Evolutionary conservation across 768 basidiomycete species (phyloP).

Genomic region (Kwoniella bestiolae): DNA sequence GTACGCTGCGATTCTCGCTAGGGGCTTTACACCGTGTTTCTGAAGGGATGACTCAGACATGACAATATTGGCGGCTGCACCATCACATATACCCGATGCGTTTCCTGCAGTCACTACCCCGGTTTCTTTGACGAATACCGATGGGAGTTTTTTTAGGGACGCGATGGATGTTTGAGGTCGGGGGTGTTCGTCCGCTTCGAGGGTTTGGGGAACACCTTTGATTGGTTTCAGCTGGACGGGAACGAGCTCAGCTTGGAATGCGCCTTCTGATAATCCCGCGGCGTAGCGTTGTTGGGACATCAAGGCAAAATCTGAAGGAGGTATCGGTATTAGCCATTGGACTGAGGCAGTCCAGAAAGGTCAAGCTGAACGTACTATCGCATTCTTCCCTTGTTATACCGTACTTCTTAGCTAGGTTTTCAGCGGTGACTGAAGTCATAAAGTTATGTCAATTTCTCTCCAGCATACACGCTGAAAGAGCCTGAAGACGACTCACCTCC

Average conservation of each 20-base stretch:
- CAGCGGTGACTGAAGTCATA: constrained; percentile 53
- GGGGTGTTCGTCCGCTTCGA: constrained; percentile 57
- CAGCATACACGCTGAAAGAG: too few species aligned
- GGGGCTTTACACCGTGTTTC: constrained; percentile 56
- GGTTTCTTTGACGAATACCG: constrained; percentile 56
- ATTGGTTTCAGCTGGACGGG: constrained; percentile 48
- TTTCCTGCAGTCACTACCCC: constrained; percentile 59
- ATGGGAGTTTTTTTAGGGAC: constrained; percentile 50
- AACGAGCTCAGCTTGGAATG: constrained; percentile 49
- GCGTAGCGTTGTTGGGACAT: constrained; percentile 58
- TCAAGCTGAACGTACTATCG: constrained; percentile 44
- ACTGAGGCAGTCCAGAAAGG: too few species aligned
- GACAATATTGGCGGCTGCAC: constrained; percentile 59
- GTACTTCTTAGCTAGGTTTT: constrained; percentile 60
- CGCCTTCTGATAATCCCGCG: constrained; percentile 46
- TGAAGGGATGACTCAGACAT: constrained; percentile 56
- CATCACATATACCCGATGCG: constrained; percentile 59
- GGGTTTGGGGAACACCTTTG: constrained; percentile 41
- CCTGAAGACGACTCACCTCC: constrained; percentile 43
- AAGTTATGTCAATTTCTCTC: constrained; percentile 5
- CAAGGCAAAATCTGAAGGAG: constrained; percentile 56
- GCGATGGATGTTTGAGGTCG: constrained; percentile 56
- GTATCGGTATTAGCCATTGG: too few species aligned
- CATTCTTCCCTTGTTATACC: constrained; percentile 58
- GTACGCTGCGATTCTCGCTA: constrained; percentile 57